Base-by-base conservation (phyloP, 2,329 filamentous ascomycete genomes). In the Sporothrix globosa region DNA sequence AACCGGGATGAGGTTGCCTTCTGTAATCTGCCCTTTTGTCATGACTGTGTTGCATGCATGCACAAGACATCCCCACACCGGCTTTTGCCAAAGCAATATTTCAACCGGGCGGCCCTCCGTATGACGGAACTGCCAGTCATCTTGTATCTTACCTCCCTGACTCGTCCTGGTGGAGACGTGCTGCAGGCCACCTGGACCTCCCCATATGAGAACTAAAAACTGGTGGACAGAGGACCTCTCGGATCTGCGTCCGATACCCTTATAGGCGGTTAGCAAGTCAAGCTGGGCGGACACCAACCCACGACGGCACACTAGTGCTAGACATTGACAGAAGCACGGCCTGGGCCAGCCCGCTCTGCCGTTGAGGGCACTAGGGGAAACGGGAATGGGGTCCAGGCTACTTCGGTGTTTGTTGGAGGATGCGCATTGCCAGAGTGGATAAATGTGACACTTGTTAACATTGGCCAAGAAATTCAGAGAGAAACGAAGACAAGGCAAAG, bases 291-390 rank as follows among this genome's bases (percentile, higher is more conserved):
- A 6, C 30, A 48, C 21, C 52, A 56, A 34, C 17, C 67, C 53
- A 48, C n/a, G 50, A 58, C 41, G 67, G 67, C 44, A 17, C 53
- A 34, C 67, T 61, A 60, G 67, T 41, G 67, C 67, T 52, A 52
- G 41, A 19, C 54, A 61, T 52, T 61, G 54, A 52, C 67, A 69
- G 21, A 69, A 50, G 53, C 67, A 58, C 54, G 24, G 10, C 53
- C 54, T 41, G 67, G 27, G 41, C 52, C 46, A 60, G 67, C 52
- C 53, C 54, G 67, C 67, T 21, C 54, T 68, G 41, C 67, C 53
- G 67, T 41, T 13, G 41, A 69, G 24, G 67, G 54, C 67, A 54
- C 67, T 69, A 61, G 67, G 67, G 66, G 66, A 56, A 56, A 52
- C 39, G 66, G 65, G 39, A 66, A 48, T 68, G 52, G 67, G 66